A percentile compares a stretch with the other conserved stretches of the same genome.
Evolutionary conservation across 2,329 filamentous ascomycete species (phyloP).

Genomic region (Calonectria fujianensis): DNA sequence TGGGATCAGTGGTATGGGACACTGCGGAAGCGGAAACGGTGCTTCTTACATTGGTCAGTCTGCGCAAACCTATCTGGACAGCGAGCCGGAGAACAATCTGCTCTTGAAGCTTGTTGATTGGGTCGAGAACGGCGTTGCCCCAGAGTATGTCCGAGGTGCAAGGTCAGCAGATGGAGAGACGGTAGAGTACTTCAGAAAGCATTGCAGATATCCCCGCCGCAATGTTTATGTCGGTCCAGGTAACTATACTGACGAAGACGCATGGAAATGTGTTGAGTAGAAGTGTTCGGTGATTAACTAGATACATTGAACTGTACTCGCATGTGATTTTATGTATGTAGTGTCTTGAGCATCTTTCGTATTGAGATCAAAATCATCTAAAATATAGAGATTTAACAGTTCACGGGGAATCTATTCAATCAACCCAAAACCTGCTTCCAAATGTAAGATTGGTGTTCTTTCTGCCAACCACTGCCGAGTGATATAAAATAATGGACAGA

Average conservation of each 20-base stretch:
- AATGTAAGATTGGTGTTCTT: no score
- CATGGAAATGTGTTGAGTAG: slow-evolving; percentile 55
- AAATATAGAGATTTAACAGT: background rate
- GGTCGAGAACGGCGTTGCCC: slow-evolving; percentile 66
- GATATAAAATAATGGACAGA: no score
- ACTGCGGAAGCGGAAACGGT: slow-evolving; percentile 68
- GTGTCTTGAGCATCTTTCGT: background rate
- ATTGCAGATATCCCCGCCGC: slow-evolving; percentile 59
- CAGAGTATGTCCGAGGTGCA: slow-evolving; percentile 62
- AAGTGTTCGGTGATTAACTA: no score
- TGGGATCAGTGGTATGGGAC: slow-evolving; percentile 70
- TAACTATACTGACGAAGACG: slow-evolving; percentile 52
- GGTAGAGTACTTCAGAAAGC: slow-evolving; percentile 55
- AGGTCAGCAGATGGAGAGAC: slow-evolving; percentile 56
- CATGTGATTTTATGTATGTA: background rate
- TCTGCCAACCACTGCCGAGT: no score
- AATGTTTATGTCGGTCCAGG: slow-evolving; percentile 56
- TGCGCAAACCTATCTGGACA: slow-evolving; percentile 41
- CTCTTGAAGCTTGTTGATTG: slow-evolving; percentile 69
- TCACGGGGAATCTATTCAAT: no score
- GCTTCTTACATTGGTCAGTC: slow-evolving; percentile 60
- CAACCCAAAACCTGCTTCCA: no score
- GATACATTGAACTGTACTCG: background rate
- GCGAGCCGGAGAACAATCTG: slow-evolving; percentile 64
- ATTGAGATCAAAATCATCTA: background rate